Evolutionary conservation across 2,329 filamentous ascomycete species (phyloP).

Genomic region (Pestalotiopsis fici): DNA sequence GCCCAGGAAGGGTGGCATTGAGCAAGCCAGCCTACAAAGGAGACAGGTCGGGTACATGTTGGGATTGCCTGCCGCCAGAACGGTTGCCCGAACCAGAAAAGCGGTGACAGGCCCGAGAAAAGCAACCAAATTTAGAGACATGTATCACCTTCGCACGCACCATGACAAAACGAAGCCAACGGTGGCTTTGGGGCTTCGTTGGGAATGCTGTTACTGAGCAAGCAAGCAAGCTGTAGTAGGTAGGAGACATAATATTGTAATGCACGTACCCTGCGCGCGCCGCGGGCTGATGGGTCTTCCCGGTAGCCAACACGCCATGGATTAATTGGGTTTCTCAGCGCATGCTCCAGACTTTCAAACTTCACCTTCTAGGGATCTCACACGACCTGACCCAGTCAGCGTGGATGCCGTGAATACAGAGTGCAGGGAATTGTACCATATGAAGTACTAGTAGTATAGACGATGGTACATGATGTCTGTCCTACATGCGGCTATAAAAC

Average conservation of each 20-base stretch:
- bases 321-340: not conserved
- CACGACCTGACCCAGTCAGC: not conserved
- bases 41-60: not conserved
- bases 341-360: not conserved
- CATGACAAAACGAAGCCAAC: not conserved
- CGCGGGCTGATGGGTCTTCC: not conserved
- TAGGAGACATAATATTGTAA: not conserved
- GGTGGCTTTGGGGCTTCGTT: not conserved
- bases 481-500: not conserved
- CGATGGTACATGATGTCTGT: not conserved
- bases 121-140: not conserved
- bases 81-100: not conserved
- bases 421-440: not conserved
- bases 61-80: not conserved
- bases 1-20: not conserved
- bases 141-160: not conserved
- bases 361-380: not conserved
- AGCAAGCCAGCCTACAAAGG: not conserved
- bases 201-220: not conserved
- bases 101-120: not conserved
- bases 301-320: not conserved
- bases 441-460: too few species aligned
- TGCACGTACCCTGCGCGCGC: not conserved
- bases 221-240: not conserved
- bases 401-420: not conserved